Base-by-base conservation (phyloP, 495 filamentous ascomycete genomes). In the Rostrohypoxylon terebratum region DNA sequence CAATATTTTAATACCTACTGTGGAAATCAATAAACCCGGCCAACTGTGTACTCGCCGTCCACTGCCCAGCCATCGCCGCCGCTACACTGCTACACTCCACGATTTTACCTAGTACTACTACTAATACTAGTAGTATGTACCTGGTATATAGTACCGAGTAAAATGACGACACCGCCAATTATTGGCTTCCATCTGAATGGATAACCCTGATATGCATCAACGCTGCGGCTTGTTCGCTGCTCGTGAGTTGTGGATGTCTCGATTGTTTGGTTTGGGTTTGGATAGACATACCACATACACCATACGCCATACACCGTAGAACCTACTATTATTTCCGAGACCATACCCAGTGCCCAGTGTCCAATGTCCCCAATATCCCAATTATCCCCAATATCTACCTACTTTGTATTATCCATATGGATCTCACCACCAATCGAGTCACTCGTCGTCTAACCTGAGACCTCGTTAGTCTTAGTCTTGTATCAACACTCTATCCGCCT, bases 321-420 rank as follows among this genome's bases (percentile, higher is more conserved):
- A n/a, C n/a, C n/a, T n/a, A n/a, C n/a, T n/a, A n/a, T 11, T 59
- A 71, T 71, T 51, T 63, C 69, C 69, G 69, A 66, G 63, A 71
- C 63, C 21, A 42, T 42, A 14, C 38, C 21, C 9, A 58, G 61
- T 68, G 33, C 64, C 40, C 36, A 60, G 3, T 28, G 28, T 5
- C 28, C 28, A 28, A 28, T 28, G 28, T 3, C 28, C 28, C 28
- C 28, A 28, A 28, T 28, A 28, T 28, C n/a, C n/a, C n/a, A n/a
- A n/a, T n/a, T n/a, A n/a, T n/a, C n/a, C n/a, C n/a, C n/a, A n/a
- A n/a, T n/a, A n/a, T n/a, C n/a, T n/a, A n/a, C n/a, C n/a, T n/a
- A n/a, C n/a, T n/a, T n/a, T n/a, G 28, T 28, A 28, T 28, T 28
- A 28, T 28, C 28, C 28, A 28, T 28, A 28, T 28, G 28, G 28